phyloP scores from a whole-genome alignment of 2,329 filamentous ascomycete species.

The Cytospora paraplurivora region DNA sequence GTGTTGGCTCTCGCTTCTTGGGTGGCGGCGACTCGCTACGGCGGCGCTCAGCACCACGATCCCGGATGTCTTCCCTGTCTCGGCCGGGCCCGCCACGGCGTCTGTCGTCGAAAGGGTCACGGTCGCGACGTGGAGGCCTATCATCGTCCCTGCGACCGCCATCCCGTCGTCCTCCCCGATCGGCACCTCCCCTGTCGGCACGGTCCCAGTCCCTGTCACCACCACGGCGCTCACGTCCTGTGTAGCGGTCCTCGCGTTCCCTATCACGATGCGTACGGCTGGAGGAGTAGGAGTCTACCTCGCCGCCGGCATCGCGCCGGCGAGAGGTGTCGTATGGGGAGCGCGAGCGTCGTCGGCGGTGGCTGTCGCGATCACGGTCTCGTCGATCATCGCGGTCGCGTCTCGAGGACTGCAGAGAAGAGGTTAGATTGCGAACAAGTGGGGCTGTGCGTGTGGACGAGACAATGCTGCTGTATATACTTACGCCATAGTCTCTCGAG shows the following conservation, averaged over 20 bases:
- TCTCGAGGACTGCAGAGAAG: conserved; percentile 34
- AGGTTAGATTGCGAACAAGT: conserved; percentile 7
- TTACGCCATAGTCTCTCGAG: conserved; percentile 57
- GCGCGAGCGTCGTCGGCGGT: conserved; percentile 74
- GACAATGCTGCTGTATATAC: conserved; percentile 31
- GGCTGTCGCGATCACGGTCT: conserved; percentile 42
- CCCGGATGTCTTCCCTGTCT: conserved; percentile 52
- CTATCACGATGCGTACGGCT: conserved; percentile 91
- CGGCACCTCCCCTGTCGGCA: conserved; percentile 42
- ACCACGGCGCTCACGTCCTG: conserved; percentile 43
- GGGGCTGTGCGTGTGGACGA: neutral
- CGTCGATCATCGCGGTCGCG: conserved; percentile 42
- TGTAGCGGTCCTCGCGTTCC: conserved; percentile 91
- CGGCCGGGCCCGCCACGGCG: conserved; percentile 46
- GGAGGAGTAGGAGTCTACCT: conserved; percentile 81
- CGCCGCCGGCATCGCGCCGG: conserved; percentile 72
- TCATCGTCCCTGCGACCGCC: conserved; percentile 69
- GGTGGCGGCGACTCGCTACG: conserved; percentile 78
- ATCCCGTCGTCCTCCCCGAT: conserved; percentile 58
- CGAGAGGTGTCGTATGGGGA: conserved; percentile 77
- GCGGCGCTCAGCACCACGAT: conserved; percentile 57
- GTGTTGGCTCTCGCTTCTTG: conserved; percentile 93
- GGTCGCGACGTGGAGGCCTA: conserved; percentile 48
- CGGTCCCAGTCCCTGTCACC: conserved; percentile 50
- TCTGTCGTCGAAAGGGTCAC: conserved; percentile 66